Evolutionary conservation across 805 yeast genomes (phyloP), one percentile per base, ranked within the genome.

Genomic region (Myxozyma udenii): DNA sequence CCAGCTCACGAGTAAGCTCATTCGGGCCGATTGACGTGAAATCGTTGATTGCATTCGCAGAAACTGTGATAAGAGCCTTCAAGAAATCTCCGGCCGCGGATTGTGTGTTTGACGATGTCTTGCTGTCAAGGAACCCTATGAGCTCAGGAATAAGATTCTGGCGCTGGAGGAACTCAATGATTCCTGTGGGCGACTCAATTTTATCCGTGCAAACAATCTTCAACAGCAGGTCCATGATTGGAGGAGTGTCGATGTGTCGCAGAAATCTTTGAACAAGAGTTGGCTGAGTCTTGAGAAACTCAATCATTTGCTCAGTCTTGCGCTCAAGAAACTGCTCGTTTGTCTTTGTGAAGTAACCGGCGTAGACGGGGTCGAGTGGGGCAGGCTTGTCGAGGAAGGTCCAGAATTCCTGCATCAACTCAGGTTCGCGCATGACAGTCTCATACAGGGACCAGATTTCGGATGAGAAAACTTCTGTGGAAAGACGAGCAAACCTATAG

Each of bases 1-100:
- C 97, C 28, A 93, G 74, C 67, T 91, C 91, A 58, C 98, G 78
- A 2, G 96, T 88, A 35, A 93, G 74, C 65, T 88, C 96, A 65
- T 93, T 93, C 1, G 98, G 98, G 1, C 98, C 98, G 48, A 93
- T 87, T 7, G 95, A 86, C 1, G 95, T 85, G 57, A 87, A 90
- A 52, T 88, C 88, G 41, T 88, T 85, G 53, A 86, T 87, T 5
- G 86, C 89, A 64, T 91, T 93, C 5, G 97, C 96, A 39, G 96
- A 87, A 28, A 93, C 87, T 2, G 97, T 85, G 32, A 93, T 85
- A 63, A 93, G 81, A 0, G 98, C 97, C 66, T 93, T 93, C 47
- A 93, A 73, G 65, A 93, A 93, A 66, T 93, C 98, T 21, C 96
- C 95, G 0, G 95, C 95, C 0, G 98, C 95, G 16, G 93, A 83